phyloP scores from a whole-genome alignment of 208 protist genomes.

The Tritrichomonas musculus region DNA sequence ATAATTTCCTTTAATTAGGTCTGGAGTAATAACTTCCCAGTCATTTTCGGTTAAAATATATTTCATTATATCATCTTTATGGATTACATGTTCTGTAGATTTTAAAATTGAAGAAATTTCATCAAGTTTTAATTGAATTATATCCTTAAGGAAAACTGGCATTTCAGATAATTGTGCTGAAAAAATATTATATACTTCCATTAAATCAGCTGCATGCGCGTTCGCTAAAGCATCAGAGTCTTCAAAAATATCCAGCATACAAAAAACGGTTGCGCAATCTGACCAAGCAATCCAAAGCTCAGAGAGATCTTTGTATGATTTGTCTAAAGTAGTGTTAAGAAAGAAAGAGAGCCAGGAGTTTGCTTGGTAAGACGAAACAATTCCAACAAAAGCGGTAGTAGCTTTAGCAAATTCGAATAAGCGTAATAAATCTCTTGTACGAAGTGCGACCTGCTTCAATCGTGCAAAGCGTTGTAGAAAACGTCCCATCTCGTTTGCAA shows the following conservation, averaged over 20 bases:
- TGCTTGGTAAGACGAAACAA: background rate
- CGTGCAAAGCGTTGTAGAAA: background rate
- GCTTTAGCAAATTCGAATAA: constrained; percentile 25
- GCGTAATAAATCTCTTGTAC: too few relatives aligned
- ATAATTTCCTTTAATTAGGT: background rate
- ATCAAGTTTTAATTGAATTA: background rate
- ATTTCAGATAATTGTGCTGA: background rate
- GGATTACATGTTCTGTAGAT: background rate
- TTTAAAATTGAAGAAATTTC: background rate
- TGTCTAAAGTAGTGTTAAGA: background rate
- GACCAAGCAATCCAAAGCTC: background rate
- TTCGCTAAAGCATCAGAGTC: background rate
- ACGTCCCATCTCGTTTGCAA: background rate
- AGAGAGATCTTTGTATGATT: background rate
- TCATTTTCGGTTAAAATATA: background rate
- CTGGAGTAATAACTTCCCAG: background rate
- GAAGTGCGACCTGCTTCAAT: too few relatives aligned
- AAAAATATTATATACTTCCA: background rate
- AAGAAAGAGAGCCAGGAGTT: background rate
- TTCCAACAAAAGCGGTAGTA: background rate
- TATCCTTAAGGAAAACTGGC: background rate
- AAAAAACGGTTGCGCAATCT: background rate
- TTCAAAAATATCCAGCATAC: background rate
- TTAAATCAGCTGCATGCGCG: background rate
- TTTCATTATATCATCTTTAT: background rate